These are phyloP conservation scores for Yarrowia deformans DNA, from an alignment of 805 yeast species.

Conservation along the genomic window DNA sequence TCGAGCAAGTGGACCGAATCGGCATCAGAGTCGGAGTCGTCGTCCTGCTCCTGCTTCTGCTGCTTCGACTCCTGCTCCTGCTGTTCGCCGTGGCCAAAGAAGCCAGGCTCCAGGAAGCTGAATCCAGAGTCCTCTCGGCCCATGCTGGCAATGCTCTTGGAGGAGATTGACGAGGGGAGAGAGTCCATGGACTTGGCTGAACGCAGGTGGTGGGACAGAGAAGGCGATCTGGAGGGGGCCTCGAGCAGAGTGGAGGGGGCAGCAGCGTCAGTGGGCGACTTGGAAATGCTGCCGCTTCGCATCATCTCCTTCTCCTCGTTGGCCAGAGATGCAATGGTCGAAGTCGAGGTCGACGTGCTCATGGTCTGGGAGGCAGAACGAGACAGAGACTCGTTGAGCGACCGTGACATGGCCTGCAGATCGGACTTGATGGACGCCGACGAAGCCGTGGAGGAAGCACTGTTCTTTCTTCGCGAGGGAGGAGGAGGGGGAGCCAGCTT, in stretches of 20 bases:
- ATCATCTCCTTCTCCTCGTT: slow-evolving; percentile 20
- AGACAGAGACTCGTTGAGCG: slow-evolving; percentile 23
- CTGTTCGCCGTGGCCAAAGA: slow-evolving; percentile 5
- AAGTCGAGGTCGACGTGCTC: slow-evolving; percentile 10
- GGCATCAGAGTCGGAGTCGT: slow-evolving; percentile 11
- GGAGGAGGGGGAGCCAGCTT: slow-evolving; percentile 33
- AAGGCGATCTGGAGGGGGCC: background rate
- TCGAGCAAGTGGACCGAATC: slow-evolving; percentile 19
- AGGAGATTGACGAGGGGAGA: slow-evolving; percentile 24
- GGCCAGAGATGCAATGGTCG: slow-evolving; percentile 24
- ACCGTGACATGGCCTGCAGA: slow-evolving; percentile 34
- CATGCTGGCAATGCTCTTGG: slow-evolving; percentile 19
- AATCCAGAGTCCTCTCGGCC: slow-evolving; percentile 29
- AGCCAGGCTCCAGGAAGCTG: slow-evolving; percentile 23
- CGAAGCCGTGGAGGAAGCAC: background rate
- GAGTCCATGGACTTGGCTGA: slow-evolving; percentile 35
- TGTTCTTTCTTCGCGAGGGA: slow-evolving; percentile 27
- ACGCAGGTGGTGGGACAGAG: slow-evolving; percentile 14
- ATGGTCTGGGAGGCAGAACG: slow-evolving; percentile 3
- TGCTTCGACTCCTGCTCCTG: too few species aligned
- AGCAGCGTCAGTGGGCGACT: background rate
- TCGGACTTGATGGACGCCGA: slow-evolving; percentile 25
- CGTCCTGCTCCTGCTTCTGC: background rate
- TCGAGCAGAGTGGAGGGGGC: background rate
- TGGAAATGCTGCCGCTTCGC: background rate